phyloP scores from a whole-genome alignment of 2,329 filamentous ascomycete species.

The Thermoascus crustaceus region DNA sequence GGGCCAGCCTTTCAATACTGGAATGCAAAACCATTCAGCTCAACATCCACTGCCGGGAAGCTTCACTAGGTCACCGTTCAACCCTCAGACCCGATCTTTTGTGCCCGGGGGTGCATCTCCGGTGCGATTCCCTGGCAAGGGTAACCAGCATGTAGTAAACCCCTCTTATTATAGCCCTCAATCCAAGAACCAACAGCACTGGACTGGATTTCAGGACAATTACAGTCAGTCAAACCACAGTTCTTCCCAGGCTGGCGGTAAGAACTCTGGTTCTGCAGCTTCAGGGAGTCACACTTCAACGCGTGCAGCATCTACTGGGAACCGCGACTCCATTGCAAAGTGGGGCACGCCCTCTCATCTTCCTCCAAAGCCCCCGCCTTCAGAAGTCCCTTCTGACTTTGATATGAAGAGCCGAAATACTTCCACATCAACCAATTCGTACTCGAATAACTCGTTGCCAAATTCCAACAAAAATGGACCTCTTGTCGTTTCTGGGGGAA shows the following conservation, averaged over 20 bases:
- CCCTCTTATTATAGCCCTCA: slow-evolving; percentile 18
- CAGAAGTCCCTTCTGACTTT: slow-evolving; percentile 35
- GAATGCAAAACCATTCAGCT: slow-evolving; percentile 62
- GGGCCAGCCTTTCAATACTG: slow-evolving; percentile 46
- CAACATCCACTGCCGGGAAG: slow-evolving; percentile 80
- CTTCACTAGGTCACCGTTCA: slow-evolving; percentile 78
- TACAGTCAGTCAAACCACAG: slow-evolving; percentile 7
- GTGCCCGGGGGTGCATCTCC: slow-evolving; percentile 53
- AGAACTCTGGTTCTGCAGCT: slow-evolving; percentile 15
- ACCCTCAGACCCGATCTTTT: slow-evolving; percentile 89
- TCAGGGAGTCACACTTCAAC: slow-evolving; percentile 10
- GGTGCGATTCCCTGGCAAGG: slow-evolving; percentile 26
- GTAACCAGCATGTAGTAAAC: slow-evolving; percentile 19
- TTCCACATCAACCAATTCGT: slow-evolving; percentile 14
- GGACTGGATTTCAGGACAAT: slow-evolving; percentile 20
- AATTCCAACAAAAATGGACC: slow-evolving; percentile 26
- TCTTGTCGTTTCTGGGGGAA: slow-evolving; percentile 33
- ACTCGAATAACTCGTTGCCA: slow-evolving; percentile 16
- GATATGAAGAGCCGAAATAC: slow-evolving; percentile 29
- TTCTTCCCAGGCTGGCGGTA: slow-evolving; percentile 8
- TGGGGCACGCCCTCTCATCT: slow-evolving; percentile 44
- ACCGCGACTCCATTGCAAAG: slow-evolving; percentile 38
- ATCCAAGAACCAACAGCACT: slow-evolving; percentile 18
- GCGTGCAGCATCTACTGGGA: slow-evolving; percentile 15
- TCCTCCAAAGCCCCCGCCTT: slow-evolving; percentile 44